Base-by-base conservation (phyloP, 176 grass and related monocot species). In the bread wheat (Triticum aestivum) region DNA sequence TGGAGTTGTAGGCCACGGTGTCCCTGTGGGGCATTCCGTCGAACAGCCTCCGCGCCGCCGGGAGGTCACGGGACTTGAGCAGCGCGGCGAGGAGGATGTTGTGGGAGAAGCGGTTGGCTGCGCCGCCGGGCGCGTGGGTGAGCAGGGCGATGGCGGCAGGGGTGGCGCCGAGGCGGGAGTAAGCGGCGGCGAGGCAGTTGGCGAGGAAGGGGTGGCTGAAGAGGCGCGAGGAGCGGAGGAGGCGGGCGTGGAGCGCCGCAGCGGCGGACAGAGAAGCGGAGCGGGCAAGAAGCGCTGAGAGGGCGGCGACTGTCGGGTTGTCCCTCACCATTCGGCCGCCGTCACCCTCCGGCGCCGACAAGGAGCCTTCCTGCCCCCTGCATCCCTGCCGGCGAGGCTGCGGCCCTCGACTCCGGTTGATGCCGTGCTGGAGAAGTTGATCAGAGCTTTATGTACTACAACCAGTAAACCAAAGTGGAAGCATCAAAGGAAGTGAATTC, bases 21-120 rank as follows among this genome's bases (percentile, higher is more conserved):
- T 94, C 96, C 88, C 71, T 70, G 13, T 37, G 15, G 2, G 90
- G 82, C 91, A 98, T 96, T 91, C 14, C 85, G 30, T 94, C 93
- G 68, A 98, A 96, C 82, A 98, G 11, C 15, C 69, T 47, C 17
- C 71, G 86, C 5, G 93, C 93, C 54, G 86, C 86, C 1, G 42
- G 38, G 37, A 92, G 62, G 38, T 51, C 79, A 4, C 82, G 56
- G 17, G 90, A 86, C 75, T 85, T 82, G 0, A 77, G 14, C 18
- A 91, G 26, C 1, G 26, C 77, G 1, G 69, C 32, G 7, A 98
- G 87, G 27, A 91, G 84, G 26, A 95, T 95, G 69, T 98, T 98
- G 62, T n/a, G 84, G 0, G 90, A 87, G 90, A 90, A 98, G 6
- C 79, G 39, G 42, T 95, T 98, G 47, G 82, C 77, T 3, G 85